Percentiles rank a stretch among this genome's conserved stretches.
Conservation (phyloP, 371 early-diverging fungal genomes). For the Rhizomucor miehei region DNA sequence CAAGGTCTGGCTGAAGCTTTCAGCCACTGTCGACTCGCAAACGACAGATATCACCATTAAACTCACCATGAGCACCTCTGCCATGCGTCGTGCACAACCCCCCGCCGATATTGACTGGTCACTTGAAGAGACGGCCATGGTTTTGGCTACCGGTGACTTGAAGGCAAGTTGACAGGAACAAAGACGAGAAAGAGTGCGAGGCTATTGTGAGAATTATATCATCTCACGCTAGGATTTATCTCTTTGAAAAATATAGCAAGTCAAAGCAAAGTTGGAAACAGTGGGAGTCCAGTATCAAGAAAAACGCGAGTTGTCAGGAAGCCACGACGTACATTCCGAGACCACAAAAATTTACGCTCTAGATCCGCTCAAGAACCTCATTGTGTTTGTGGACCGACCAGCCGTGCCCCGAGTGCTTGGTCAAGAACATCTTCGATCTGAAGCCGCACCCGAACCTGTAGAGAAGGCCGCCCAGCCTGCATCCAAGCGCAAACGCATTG, state of each 20-base stretch:
- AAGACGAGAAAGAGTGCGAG: no score
- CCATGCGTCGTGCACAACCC: conserved; percentile 16
- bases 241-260: conserved; percentile 29
- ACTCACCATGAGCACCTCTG: conserved; percentile 37
- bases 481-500: conserved; percentile 62
- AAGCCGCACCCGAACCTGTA: conserved; percentile 14
- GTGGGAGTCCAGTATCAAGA: conserved; percentile 26
- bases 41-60: conserved; percentile 30
- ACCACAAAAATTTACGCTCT: conserved; percentile 46
- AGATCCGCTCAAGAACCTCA: conserved; percentile 78
- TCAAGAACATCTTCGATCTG: conserved; percentile 1
- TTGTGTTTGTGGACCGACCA: conserved; percentile 66
- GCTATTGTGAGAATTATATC: conserved; percentile 10
- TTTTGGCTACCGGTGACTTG: conserved; percentile 27
- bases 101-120: conserved; percentile 34
- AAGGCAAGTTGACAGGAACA: conserved; percentile 19
- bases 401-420: conserved; percentile 25
- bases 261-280: conserved; percentile 30
- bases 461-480: conserved; percentile 11
- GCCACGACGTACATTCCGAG: conserved; percentile 13
- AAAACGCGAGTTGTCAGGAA: conserved; percentile 15
- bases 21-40: conserved; percentile 14
- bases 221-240: conserved; percentile 6
- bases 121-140: conserved; percentile 29
- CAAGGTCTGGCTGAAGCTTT: conserved; percentile 47